phyloP scores from a whole-genome alignment of 352 stramenopile species.

The Globisporangium barbulae region DNA sequence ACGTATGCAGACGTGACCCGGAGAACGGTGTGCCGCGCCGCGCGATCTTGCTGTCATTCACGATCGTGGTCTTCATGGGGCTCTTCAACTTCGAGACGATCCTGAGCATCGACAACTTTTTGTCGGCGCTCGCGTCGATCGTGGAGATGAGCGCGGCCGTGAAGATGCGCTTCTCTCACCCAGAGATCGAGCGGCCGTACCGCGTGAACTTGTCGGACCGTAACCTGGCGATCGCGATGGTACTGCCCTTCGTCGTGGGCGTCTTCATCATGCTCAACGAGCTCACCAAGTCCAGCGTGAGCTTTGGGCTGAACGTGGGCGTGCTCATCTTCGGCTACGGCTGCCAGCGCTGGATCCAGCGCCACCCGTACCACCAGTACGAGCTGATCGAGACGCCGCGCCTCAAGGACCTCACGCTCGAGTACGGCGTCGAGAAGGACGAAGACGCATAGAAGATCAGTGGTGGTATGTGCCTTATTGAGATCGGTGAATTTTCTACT shows the following conservation, averaged over 20 bases:
- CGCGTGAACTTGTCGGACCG: constrained; percentile 67
- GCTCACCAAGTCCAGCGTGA: constrained; percentile 71
- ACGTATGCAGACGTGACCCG: constrained; percentile 36
- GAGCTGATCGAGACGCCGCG: constrained; percentile 34
- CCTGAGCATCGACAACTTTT: constrained; percentile 77
- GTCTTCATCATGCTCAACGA: constrained; percentile 81
- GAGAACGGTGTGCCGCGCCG: constrained; percentile 61
- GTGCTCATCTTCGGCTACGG: constrained; percentile 44
- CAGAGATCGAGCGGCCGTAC: constrained; percentile 71
- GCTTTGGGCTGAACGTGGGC: constrained; percentile 55
- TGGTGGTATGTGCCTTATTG: neutral
- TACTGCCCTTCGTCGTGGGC: constrained; percentile 60
- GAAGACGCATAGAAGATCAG: neutral
- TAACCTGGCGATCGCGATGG: constrained; percentile 39
- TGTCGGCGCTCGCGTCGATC: constrained; percentile 65
- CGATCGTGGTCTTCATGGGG: constrained; percentile 76
- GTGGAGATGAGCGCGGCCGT: constrained; percentile 78
- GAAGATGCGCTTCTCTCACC: constrained; percentile 73
- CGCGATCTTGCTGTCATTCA: constrained; percentile 69
- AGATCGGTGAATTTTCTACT: neutral
- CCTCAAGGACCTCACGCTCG: constrained; percentile 44
- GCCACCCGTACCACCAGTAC: constrained; percentile 65
- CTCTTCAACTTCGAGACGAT: constrained; percentile 83
- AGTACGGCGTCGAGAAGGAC: constrained; percentile 20
- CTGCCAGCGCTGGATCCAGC: constrained; percentile 63